Evolutionary conservation across 2,329 filamentous ascomycete genomes (phyloP).

Genomic region (Exophiala lecanii-corni): DNA sequence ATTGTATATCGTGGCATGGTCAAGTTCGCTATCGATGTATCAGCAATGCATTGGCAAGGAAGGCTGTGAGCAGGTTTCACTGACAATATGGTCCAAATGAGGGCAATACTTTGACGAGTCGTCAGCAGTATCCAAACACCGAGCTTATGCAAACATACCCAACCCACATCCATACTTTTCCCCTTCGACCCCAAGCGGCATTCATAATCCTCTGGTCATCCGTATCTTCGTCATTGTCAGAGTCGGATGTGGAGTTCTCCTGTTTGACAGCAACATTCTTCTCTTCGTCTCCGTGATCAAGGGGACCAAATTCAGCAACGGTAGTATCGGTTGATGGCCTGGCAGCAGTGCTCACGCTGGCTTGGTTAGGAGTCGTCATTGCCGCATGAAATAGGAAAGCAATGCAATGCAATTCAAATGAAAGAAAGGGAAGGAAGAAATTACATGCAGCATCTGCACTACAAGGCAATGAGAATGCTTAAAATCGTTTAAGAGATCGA

Average conservation of each 20-base stretch:
- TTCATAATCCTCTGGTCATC: constrained; percentile 3
- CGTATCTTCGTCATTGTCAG: constrained; percentile 1
- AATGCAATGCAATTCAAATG: no score
- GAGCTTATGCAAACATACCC: constrained; percentile 11
- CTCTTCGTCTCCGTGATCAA: constrained; percentile 3
- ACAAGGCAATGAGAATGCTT: no score
- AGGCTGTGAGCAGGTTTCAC: background rate
- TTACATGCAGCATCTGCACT: no score
- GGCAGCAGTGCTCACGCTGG: background rate
- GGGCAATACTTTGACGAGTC: constrained; percentile 16
- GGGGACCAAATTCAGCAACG: background rate
- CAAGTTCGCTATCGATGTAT: constrained; percentile 30
- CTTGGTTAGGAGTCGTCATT: background rate
- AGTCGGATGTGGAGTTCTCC: background rate
- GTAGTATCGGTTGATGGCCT: background rate
- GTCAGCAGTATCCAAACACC: no score
- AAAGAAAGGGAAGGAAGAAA: no score
- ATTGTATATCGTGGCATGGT: constrained; percentile 35
- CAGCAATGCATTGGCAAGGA: background rate
- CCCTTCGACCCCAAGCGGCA: constrained; percentile 12
- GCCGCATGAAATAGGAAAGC: background rate
- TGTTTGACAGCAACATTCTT: constrained; percentile 2
- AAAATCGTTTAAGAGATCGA: no score
- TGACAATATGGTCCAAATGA: constrained; percentile 20
- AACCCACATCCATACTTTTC: constrained; percentile 15